Evolutionary conservation across 1,139 yeast genomes (phyloP).

Genomic region (Zygosaccharomyces sapae): DNA sequence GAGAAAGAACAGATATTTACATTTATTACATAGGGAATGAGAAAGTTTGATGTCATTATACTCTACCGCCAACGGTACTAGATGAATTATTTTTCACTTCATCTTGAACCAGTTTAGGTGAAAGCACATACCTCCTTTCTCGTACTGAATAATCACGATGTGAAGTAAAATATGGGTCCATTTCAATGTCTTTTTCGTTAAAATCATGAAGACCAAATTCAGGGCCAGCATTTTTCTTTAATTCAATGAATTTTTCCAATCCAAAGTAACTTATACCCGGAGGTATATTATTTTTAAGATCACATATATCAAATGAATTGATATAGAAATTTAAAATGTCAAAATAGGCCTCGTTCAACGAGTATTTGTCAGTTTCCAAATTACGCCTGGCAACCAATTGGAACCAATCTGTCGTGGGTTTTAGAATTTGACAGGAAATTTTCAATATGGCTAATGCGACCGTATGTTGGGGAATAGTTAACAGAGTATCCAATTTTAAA

Average conservation of each 20-base stretch:
- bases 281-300: slow-evolving; percentile 34
- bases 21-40: slow-evolving; percentile 25
- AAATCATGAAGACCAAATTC: slow-evolving; percentile 42
- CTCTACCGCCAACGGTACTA: slow-evolving; percentile 18
- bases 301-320: slow-evolving; percentile 45
- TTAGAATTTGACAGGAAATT: slow-evolving; percentile 44
- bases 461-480: slow-evolving; percentile 75
- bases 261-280: slow-evolving; percentile 18
- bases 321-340: slow-evolving; percentile 61
- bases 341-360: slow-evolving; percentile 57
- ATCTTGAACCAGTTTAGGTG: slow-evolving; percentile 44
- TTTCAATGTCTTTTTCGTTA: slow-evolving; percentile 19
- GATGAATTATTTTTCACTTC: slow-evolving; percentile 19
- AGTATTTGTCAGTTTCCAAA: slow-evolving; percentile 47
- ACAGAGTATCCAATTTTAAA: slow-evolving; percentile 63
- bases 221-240: slow-evolving; percentile 47
- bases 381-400: slow-evolving; percentile 33
- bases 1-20: slow-evolving; percentile 57
- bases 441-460: slow-evolving; percentile 66
- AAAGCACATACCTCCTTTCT: slow-evolving; percentile 51
- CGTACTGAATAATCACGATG: slow-evolving; percentile 34
- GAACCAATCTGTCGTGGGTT: slow-evolving; percentile 22
- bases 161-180: slow-evolving; percentile 33
- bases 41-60: neutral
- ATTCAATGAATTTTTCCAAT: slow-evolving; percentile 47